Conservation (phyloP, 108 stramenopile genomes). For the Nitzschia sp. region DNA sequence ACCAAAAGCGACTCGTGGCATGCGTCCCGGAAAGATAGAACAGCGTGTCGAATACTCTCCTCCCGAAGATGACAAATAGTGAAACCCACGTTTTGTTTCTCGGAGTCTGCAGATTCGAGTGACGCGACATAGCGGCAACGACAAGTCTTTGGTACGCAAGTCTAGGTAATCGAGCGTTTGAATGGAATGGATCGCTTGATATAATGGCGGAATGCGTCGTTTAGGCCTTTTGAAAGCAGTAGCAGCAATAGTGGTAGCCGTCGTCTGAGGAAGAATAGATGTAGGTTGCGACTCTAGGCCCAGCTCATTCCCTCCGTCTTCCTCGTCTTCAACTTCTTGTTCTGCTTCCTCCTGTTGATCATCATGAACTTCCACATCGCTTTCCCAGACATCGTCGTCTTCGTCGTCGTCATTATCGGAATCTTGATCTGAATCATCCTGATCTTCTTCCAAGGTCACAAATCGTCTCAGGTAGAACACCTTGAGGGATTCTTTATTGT, state of each 20-base stretch:
- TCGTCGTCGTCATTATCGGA: conserved; percentile 9
- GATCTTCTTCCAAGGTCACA: conserved; percentile 11
- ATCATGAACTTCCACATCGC: conserved; percentile 7
- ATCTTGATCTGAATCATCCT: not conserved
- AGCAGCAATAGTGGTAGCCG: not conserved
- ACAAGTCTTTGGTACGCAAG: conserved; percentile 35
- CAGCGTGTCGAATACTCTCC: not conserved
- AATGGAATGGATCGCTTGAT: conserved; percentile 29
- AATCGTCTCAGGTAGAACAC: conserved; percentile 44
- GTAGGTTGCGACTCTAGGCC: conserved; percentile 32
- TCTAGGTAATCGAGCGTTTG: conserved; percentile 50
- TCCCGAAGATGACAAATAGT: not conserved
- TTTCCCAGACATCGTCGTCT: conserved; percentile 18
- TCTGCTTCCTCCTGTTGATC: not conserved
- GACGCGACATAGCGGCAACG: conserved; percentile 45
- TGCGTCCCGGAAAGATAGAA: not conserved
- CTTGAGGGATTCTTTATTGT: conserved; percentile 22
- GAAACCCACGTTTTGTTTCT: conserved; percentile 39
- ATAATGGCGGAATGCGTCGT: conserved; percentile 41
- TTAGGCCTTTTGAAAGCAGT: conserved; percentile 19
- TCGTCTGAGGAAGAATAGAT: not conserved
- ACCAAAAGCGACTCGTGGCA: conserved; percentile 25
- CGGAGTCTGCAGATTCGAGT: conserved; percentile 49
- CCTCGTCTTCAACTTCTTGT: conserved; percentile 14
- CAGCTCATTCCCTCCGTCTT: conserved; percentile 6